Conservation (phyloP, 1,284 basidiomycete genomes). For the Porodaedalea pini region DNA sequence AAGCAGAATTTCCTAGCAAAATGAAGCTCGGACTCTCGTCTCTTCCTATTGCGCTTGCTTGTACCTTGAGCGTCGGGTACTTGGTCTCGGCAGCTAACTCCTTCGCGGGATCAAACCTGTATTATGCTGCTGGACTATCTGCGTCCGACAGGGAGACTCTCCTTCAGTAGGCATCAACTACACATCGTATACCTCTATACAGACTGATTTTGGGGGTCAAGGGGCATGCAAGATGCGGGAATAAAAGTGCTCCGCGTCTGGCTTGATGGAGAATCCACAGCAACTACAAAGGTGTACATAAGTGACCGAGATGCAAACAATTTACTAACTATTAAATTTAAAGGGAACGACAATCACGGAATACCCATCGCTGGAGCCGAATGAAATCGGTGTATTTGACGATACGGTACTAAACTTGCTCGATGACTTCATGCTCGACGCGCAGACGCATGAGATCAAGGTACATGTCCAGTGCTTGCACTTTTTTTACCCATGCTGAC, state of each 20-base stretch:
- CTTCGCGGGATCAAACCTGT: slow-evolving; percentile 33
- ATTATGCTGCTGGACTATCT: slow-evolving; percentile 33
- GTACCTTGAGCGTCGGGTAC: background rate
- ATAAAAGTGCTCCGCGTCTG: slow-evolving; percentile 35
- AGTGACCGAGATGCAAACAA: background rate
- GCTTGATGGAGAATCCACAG: slow-evolving; percentile 31
- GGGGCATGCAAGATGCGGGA: slow-evolving; percentile 31
- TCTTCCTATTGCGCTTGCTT: background rate
- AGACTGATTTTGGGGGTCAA: too few relatives aligned
- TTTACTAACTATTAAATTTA: background rate
- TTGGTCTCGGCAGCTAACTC: slow-evolving; percentile 27
- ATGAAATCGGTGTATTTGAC: slow-evolving; percentile 35
- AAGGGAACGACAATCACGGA: slow-evolving; percentile 28
- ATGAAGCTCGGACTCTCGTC: background rate
- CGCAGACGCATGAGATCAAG: slow-evolving; percentile 35
- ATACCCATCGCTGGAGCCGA: slow-evolving; percentile 34
- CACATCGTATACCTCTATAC: background rate
- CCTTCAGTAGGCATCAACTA: slow-evolving; percentile 24
- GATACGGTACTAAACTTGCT: slow-evolving; percentile 37
- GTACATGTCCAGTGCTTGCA: slow-evolving; percentile 16
- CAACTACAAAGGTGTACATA: slow-evolving; percentile 27
- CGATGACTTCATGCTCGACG: slow-evolving; percentile 39
- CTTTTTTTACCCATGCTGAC: background rate
- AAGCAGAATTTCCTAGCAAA: background rate
- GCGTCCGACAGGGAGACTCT: slow-evolving; percentile 27